A percentile compares a stretch with the other conserved stretches of the same genome.
Conservation (phyloP, 805 yeast genomes). For the Yamadazyma philogaea region DNA sequence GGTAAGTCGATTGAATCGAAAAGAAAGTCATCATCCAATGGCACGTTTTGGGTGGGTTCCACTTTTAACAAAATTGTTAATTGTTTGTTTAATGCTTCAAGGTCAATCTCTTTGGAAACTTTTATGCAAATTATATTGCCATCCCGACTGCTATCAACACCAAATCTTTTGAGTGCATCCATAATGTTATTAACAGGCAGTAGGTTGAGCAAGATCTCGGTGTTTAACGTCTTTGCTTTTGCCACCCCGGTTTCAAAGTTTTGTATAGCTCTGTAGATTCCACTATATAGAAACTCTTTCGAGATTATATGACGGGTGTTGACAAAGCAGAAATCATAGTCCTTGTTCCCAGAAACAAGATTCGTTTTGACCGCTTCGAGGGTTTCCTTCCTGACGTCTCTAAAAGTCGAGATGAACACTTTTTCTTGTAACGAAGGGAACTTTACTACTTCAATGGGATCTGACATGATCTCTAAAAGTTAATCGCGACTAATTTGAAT, state of each 20-base stretch:
- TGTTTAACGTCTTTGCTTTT: constrained; percentile 64
- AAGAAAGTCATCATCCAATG: constrained; percentile 25
- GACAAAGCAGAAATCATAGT: constrained; percentile 62
- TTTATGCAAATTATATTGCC: constrained; percentile 50
- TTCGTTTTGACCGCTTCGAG: constrained; percentile 42
- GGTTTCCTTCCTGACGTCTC: constrained; percentile 38
- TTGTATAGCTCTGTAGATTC: constrained; percentile 57
- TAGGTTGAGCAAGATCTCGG: constrained; percentile 67
- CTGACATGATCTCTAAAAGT: not conserved
- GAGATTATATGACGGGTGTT: constrained; percentile 58
- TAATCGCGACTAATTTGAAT: not conserved
- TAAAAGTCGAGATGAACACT: constrained; percentile 43
- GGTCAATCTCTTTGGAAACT: constrained; percentile 30
- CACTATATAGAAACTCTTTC: constrained; percentile 57
- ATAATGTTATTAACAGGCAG: constrained; percentile 69
- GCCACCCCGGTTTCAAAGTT: constrained; percentile 47
- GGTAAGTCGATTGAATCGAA: constrained; percentile 20
- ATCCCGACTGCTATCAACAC: constrained; percentile 47
- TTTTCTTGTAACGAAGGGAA: constrained; percentile 46
- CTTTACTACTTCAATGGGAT: constrained; percentile 1
- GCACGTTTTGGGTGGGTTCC: constrained; percentile 5
- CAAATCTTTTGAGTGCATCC: constrained; percentile 70
- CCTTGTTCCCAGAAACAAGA: constrained; percentile 43
- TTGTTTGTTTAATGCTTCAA: constrained; percentile 35
- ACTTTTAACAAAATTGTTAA: constrained; percentile 19